Evolutionary conservation across 768 basidiomycete species (phyloP), one percentile per base, ranked within the genome.

Genomic region (Lactarius deliciosus): DNA sequence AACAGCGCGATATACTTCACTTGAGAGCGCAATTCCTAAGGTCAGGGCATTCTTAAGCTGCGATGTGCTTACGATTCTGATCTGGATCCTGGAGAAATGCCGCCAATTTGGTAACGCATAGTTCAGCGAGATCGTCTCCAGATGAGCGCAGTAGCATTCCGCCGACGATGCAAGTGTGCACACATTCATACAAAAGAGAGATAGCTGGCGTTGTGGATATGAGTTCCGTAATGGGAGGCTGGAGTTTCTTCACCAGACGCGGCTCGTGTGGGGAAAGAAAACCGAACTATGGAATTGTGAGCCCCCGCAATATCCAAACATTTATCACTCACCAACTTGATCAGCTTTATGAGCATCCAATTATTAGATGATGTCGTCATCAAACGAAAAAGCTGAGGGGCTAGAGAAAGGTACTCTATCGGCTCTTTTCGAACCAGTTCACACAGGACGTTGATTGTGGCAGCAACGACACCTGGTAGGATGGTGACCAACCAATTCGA

Each of bases 301-400:
- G 57, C 30, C 32, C n/a, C 45, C 59, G 32, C 11, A 60, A 32
- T 43, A 22, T 45, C 32, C 41, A 56, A 54, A 20, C 8, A 16
- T 57, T 56, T 65, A 25, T 53, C 65, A 73, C 83, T 72, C 76
- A 95, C 96, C 76, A 98, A 77, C 78, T 99, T 99, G 75, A 98
- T 88, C 62, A 98, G 90, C 78, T 99, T 99, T 77, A 99, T 99
- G 66, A 99, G 83, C 93, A 98, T 96, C 97, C 97, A 99, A 72
- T 99, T 99, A 76, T 99, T 98, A 11, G 92, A 90, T 13, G 94
- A 94, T 2, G 89, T 94, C 0, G 94, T 97, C 66, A 99, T 79
- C 13, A 98, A 83, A 72, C 92, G 93, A 76, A 98, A 99, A 62
- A 98, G 77, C 71, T 92, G 91, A 11, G 97, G 97, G 2, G 96